Evolutionary conservation across 768 basidiomycete species (phyloP).

Genomic region (Leccinum boreale): DNA sequence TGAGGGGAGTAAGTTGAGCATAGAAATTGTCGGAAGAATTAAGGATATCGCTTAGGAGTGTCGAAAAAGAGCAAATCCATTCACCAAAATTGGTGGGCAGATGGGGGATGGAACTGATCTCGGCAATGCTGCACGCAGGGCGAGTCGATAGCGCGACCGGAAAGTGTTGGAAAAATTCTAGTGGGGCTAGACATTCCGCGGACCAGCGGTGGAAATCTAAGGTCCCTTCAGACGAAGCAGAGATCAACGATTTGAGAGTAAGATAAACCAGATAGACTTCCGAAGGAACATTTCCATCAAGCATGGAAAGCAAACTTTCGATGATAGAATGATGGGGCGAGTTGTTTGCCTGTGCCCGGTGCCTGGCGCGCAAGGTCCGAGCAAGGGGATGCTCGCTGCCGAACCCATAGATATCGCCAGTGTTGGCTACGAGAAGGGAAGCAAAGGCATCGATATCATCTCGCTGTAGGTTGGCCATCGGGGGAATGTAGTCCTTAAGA

Average conservation of each 20-base stretch:
- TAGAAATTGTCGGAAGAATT: slow-evolving; percentile 58
- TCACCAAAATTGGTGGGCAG: slow-evolving; percentile 46
- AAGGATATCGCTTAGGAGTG: slow-evolving; percentile 57
- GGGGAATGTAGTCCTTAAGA: slow-evolving; percentile 74
- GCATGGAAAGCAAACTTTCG: slow-evolving; percentile 52
- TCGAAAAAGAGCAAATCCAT: slow-evolving; percentile 64
- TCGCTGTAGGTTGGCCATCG: slow-evolving; percentile 47
- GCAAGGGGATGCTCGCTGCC: slow-evolving; percentile 45
- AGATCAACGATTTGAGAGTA: slow-evolving; percentile 59
- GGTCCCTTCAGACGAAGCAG: slow-evolving; percentile 34
- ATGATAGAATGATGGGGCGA: slow-evolving; percentile 50
- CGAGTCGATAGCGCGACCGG: slow-evolving; percentile 34
- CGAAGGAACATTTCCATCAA: slow-evolving; percentile 47
- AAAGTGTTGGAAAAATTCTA: slow-evolving; percentile 50
- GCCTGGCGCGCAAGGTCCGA: slow-evolving; percentile 43
- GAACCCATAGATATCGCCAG: slow-evolving; percentile 62
- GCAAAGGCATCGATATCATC: slow-evolving; percentile 75
- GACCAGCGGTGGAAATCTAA: slow-evolving; percentile 33
- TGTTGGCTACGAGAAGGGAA: slow-evolving; percentile 53
- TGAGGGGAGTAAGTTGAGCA: slow-evolving; percentile 58
- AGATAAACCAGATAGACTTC: slow-evolving; percentile 58
- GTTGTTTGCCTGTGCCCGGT: slow-evolving; percentile 20
- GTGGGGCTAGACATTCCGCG: slow-evolving; percentile 40
- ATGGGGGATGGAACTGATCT: slow-evolving; percentile 33
- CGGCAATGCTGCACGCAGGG: slow-evolving; percentile 35